Evolutionary conservation across 306 rosid species (phyloP), one percentile per base, ranked within the genome.

Genomic region (Vicia faba): DNA sequence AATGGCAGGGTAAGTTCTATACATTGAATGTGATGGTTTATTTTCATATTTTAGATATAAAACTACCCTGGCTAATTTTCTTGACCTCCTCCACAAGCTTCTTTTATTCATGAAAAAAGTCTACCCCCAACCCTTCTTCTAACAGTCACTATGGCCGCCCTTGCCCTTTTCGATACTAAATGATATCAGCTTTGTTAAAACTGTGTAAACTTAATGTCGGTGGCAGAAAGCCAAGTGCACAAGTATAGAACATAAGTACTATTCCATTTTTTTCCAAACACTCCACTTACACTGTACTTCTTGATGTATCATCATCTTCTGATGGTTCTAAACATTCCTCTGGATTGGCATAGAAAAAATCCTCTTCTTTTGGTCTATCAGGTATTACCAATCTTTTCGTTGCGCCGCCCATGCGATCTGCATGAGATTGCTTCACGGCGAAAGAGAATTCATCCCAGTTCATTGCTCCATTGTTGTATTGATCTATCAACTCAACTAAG

Each of bases 351-450:
- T 87, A 84, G 81, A 92, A 92, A 66, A 85, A 89, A 65, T 87
- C 96, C 82, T 92, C 97, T 70, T 92, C 97, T 76, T 92, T 92
- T 11, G 97, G 97, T 70, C 86, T 79, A 70, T 92, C 95, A 11
- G 93, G 92, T 65, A 89, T 89, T 53, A 84, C 84, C 78, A 84
- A 73, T 82, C 97, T 84, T 77, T 79, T 85, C 2, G 77, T 71
- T 50, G 96, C 85, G 35, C 68, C 68, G 9, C 97, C 97, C 96
- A 88, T 89, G 53, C 97, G 97, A 55, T 59, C 70, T n/a, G 88
- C 88, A 78, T 92, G 97, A 54, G 87, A 62, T 63, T 81, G 79
- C 81, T 87, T 92, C 68, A 92, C 96, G 7, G 89, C 91, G 26
- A 79, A 71, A 29, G 97, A 89, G 79, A 92, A 92, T 63, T 87